Percentiles rank a stretch among this genome's conserved stretches.
Evolutionary conservation across 2,329 filamentous ascomycete species (phyloP).

Genomic region (Paecilomyces formosus): DNA sequence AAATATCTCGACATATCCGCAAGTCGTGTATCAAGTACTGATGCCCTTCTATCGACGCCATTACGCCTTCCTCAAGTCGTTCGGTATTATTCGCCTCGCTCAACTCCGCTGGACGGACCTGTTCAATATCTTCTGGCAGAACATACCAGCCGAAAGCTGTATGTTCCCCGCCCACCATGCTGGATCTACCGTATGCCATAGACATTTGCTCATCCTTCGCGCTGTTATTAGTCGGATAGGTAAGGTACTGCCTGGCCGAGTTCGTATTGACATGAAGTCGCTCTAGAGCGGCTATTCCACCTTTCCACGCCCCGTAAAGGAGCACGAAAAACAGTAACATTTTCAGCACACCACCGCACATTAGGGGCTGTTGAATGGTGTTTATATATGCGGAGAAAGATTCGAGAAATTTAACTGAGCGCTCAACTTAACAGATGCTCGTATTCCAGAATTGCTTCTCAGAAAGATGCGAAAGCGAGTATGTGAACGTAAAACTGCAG

Average conservation of each 20-base stretch:
- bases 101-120: background rate
- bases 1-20: background rate
- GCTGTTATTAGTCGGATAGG: background rate
- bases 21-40: background rate
- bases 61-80: background rate
- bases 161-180: background rate
- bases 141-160: background rate
- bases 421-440: background rate
- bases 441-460: background rate
- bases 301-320: background rate
- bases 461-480: background rate
- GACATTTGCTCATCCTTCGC: background rate
- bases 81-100: background rate
- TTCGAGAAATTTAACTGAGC: background rate
- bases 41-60: background rate
- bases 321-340: background rate
- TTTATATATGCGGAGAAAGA: background rate
- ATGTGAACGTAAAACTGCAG: background rate
- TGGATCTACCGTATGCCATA: background rate
- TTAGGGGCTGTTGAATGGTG: background rate
- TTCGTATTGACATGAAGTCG: background rate
- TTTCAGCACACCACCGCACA: background rate
- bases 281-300: background rate
- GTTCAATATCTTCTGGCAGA: background rate
- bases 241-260: background rate